Conservation (phyloP, 208 protist species). For the Acanthamoeba triangularis region DNA sequence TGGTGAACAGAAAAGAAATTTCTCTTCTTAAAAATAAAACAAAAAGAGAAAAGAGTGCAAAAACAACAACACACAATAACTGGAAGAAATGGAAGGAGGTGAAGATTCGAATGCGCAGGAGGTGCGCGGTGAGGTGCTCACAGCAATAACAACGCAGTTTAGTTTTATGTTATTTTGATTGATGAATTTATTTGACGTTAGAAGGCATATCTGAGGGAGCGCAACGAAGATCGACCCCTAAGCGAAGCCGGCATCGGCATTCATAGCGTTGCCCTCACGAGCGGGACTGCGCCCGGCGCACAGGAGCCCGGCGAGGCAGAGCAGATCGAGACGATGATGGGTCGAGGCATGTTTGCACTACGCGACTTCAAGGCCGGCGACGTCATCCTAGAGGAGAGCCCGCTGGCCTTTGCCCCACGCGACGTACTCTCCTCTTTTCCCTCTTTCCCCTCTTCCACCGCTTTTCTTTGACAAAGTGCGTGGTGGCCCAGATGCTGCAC, state of each 20-base stretch:
- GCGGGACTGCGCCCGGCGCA: not conserved
- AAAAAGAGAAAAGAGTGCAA: too few species aligned
- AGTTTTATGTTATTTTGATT: too few species aligned
- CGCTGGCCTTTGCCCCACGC: slow-evolving; percentile 10
- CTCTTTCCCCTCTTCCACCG: not conserved
- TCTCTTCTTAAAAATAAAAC: too few species aligned
- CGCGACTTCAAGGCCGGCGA: slow-evolving; percentile 36
- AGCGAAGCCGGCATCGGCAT: not conserved
- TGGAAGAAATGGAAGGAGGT: too few species aligned
- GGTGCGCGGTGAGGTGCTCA: too few species aligned
- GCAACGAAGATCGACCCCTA: not conserved
- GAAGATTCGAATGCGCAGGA: too few species aligned
- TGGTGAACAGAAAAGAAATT: too few species aligned
- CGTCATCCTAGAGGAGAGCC: slow-evolving; percentile 55
- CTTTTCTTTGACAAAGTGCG: not conserved
- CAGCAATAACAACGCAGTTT: too few species aligned
- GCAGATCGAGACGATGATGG: not conserved
- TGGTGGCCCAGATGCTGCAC: slow-evolving; percentile 32
- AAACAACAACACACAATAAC: too few species aligned
- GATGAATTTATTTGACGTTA: too few species aligned
- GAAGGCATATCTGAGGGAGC: not conserved
- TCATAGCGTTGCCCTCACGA: too few species aligned
- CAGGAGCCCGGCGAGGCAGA: not conserved
- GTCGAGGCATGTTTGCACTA: slow-evolving; percentile 32
- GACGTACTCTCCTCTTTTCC: not conserved